These are phyloP conservation scores for Stachybotrys echinatus DNA, from an alignment of 2,329 filamentous ascomycete species.

Conservation along the genomic window DNA sequence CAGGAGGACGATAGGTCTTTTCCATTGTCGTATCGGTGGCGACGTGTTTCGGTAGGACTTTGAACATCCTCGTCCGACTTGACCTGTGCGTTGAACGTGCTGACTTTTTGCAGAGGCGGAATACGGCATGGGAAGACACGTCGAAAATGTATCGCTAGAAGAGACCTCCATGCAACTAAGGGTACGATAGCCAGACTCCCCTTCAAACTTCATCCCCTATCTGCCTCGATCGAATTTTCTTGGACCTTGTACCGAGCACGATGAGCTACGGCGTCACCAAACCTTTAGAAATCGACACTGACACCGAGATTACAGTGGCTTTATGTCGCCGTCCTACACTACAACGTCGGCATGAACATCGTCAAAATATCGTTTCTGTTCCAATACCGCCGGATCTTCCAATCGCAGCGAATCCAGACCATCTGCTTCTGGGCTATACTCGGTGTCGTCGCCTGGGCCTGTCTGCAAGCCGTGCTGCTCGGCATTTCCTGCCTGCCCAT, in stretches of 20 bases:
- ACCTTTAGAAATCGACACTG: background rate
- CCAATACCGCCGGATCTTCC: conserved; percentile 26
- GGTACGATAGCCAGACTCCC: conserved; percentile 8
- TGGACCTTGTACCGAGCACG: background rate
- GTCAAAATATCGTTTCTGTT: conserved; percentile 25
- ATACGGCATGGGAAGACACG: conserved; percentile 19
- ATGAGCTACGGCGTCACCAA: too few relatives aligned
- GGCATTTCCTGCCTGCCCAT: conserved; percentile 20
- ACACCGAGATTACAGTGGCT: conserved; percentile 12
- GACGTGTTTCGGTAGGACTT: background rate
- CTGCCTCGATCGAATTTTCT: background rate
- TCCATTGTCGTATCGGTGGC: background rate
- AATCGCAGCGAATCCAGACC: conserved; percentile 10
- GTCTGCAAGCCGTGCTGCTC: conserved; percentile 17
- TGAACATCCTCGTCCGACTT: background rate
- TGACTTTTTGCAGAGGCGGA: conserved; percentile 11
- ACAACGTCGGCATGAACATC: conserved; percentile 24
- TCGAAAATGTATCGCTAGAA: conserved; percentile 9
- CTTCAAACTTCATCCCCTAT: too few relatives aligned
- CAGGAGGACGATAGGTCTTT: background rate
- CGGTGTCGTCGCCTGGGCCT: conserved; percentile 19
- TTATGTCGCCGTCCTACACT: conserved; percentile 17
- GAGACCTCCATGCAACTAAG: conserved; percentile 14
- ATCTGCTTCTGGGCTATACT: conserved; percentile 21
- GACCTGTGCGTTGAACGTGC: background rate